Evolutionary conservation across 225 moss, liverwort and hornwort species (phyloP).

Genomic region (Climacium dendroides): DNA sequence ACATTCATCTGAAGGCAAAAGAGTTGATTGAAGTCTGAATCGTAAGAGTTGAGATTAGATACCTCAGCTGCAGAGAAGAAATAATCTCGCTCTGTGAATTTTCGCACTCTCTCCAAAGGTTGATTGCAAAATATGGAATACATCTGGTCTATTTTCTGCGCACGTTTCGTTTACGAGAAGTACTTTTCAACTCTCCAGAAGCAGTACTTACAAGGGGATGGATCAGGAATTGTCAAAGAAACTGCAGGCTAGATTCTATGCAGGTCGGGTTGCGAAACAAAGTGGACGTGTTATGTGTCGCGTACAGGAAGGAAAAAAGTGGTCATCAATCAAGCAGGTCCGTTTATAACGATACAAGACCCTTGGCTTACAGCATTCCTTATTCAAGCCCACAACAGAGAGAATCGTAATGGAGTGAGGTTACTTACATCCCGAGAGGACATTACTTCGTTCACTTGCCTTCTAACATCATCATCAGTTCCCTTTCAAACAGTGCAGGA

Average conservation of each 20-base stretch:
- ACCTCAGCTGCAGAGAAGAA: slow-evolving; percentile 84
- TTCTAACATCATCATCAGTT: slow-evolving; percentile 70
- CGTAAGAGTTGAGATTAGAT: not conserved
- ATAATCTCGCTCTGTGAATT: slow-evolving; percentile 69
- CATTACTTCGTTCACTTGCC: slow-evolving; percentile 91
- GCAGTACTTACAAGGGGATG: not conserved
- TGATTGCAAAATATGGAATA: slow-evolving; percentile 66
- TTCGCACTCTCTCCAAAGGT: slow-evolving; percentile 56
- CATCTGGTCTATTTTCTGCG: slow-evolving; percentile 90
- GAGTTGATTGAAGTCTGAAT: not conserved
- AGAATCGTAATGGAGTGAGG: not conserved
- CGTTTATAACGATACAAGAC: not conserved
- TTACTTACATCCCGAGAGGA: slow-evolving; percentile 62
- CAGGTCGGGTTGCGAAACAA: not conserved
- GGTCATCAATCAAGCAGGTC: not conserved
- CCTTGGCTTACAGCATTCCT: not conserved
- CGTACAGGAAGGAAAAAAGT: not conserved
- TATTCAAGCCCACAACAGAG: not conserved
- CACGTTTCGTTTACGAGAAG: not conserved
- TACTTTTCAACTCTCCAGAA: not conserved
- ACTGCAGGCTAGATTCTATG: not conserved
- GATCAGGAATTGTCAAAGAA: not conserved
- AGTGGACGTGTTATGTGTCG: not conserved
- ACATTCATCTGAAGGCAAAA: not conserved
- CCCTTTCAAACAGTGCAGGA: slow-evolving; percentile 27